Evolutionary conservation across 2,329 filamentous ascomycete genomes (phyloP).

Genomic region (Zalaria sp.): DNA sequence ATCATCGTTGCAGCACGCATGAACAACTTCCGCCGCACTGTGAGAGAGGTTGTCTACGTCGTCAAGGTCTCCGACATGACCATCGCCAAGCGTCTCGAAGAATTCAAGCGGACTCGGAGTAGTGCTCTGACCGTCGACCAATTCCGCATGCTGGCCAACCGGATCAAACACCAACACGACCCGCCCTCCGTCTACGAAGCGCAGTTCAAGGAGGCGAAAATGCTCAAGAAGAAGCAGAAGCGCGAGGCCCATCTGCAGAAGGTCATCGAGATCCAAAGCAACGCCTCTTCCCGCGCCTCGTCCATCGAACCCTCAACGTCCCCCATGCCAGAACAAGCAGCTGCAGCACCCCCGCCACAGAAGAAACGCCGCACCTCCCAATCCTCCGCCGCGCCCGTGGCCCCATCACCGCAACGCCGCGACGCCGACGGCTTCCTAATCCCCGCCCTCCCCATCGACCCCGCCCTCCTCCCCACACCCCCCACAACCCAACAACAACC

Average conservation of each 20-base stretch:
- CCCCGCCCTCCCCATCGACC: conserved; percentile 17
- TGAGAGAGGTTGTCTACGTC: conserved; percentile 92
- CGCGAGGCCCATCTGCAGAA: conserved; percentile 8
- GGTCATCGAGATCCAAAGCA: conserved; percentile 9
- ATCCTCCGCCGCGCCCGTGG: conserved; percentile 6
- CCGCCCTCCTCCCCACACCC: conserved; percentile 3
- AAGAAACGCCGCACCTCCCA: conserved; percentile 4
- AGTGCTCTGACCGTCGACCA: conserved; percentile 78
- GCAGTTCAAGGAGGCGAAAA: conserved; percentile 31
- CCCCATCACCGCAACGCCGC: conserved; percentile 11
- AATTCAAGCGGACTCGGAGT: conserved; percentile 79
- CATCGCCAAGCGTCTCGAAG: conserved; percentile 77
- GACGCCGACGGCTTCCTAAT: conserved; percentile 29
- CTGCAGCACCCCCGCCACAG: conserved; percentile 1
- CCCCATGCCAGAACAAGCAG: conserved; percentile 3
- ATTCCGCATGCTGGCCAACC: conserved; percentile 57
- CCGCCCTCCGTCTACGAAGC: conserved; percentile 71
- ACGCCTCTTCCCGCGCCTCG: conserved; percentile 9
- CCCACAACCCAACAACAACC: no score
- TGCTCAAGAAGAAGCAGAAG: conserved; percentile 16
- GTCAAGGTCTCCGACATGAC: conserved; percentile 94
- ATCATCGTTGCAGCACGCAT: conserved; percentile 90
- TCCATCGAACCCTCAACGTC: conserved; percentile 7
- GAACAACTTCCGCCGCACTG: conserved; percentile 91
- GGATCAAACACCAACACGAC: conserved; percentile 57